Base-by-base conservation (phyloP, 257 asterid species). In the Plectranthus barbatus region DNA sequence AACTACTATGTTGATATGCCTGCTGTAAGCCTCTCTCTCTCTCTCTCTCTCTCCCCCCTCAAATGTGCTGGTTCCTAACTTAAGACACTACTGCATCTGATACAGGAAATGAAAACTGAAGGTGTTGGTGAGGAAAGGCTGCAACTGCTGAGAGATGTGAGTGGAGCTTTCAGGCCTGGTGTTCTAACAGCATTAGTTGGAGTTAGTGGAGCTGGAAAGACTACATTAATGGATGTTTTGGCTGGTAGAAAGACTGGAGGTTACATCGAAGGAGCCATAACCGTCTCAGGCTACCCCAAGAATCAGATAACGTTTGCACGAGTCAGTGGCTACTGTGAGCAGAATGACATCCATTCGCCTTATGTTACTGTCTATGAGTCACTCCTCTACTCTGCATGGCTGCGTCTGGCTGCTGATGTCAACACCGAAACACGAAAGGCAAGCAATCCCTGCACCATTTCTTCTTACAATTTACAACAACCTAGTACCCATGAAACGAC, bases 151-250 rank as follows among this genome's bases (percentile, higher is more conserved):
- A 69, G 80, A 69, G 94, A 89, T 61, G 87, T 81, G 42, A 81
- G 97, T 68, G 97, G 97, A 45, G 91, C 91, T 7, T 86, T 84
- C 56, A 75, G 91, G 81, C 97, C 95, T 0, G 94, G 97, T 19
- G 72, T 89, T 64, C 72, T 89, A 8, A 89, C 97, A 48, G 97
- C 95, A 7, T 62, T 89, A 51, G 94, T 89, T 0, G 97, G 95
- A 50, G 94, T 89, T 24, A 89, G 95, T 73, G 97, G 97, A 31
- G 97, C 97, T 29, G 97, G 97, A 78, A 89, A 89, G 79, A 86
- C 97, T 17, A 89, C 97, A 24, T 80, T 89, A 60, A 89, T 89
- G 97, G 97, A 89, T 60, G 97, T 89, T 59, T 79, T 89, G 54
- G 97, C 95, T 0, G 97, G 97, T 44, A 70, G 97, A 59, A 89